phyloP scores from a whole-genome alignment of 2,329 filamentous ascomycete genomes.

The Pseudovirgaria hyperparasitica region DNA sequence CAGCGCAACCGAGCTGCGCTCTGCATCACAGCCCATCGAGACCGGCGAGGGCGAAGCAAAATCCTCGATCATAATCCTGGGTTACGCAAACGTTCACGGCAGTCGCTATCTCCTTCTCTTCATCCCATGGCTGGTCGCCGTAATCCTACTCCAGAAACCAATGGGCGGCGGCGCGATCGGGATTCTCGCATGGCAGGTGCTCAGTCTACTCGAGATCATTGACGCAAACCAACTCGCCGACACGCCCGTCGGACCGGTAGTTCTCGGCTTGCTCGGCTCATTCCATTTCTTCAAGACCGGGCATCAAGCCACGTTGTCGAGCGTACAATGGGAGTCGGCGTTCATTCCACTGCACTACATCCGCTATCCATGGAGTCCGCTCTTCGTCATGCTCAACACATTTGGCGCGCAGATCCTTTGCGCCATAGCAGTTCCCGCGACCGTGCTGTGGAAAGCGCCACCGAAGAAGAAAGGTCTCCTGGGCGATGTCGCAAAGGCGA shows the following conservation, averaged over 20 bases:
- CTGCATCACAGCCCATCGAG: conserved; percentile 22
- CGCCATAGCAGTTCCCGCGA: conserved; percentile 63
- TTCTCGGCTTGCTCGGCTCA: conserved; percentile 78
- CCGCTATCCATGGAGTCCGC: conserved; percentile 77
- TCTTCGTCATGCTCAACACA: conserved; percentile 73
- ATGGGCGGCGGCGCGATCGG: conserved; percentile 82
- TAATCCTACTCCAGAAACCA: conserved; percentile 78
- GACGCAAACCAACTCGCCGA: conserved; percentile 49
- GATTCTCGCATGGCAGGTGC: conserved; percentile 75
- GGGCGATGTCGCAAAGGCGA: conserved; percentile 55
- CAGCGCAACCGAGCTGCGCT: conserved; percentile 5
- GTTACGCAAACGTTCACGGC: conserved; percentile 88
- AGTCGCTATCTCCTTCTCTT: conserved; percentile 78
- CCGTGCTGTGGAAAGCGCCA: conserved; percentile 80
- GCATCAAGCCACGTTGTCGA: conserved; percentile 76
- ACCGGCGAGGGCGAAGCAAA: conserved; percentile 17
- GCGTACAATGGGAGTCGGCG: conserved; percentile 90
- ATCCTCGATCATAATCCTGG: conserved; percentile 59
- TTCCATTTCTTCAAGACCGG: conserved; percentile 98
- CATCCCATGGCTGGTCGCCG: conserved; percentile 62
- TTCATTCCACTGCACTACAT: conserved; percentile 80
- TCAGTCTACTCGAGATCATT: conserved; percentile 57
- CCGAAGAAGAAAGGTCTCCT: conserved; percentile 54
- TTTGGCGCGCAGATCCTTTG: conserved; percentile 83
- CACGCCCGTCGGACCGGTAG: conserved; percentile 67